Evolutionary conservation across 2,329 filamentous ascomycete species (phyloP), one percentile per base, ranked within the genome.

Genomic region (Verticillium longisporum): DNA sequence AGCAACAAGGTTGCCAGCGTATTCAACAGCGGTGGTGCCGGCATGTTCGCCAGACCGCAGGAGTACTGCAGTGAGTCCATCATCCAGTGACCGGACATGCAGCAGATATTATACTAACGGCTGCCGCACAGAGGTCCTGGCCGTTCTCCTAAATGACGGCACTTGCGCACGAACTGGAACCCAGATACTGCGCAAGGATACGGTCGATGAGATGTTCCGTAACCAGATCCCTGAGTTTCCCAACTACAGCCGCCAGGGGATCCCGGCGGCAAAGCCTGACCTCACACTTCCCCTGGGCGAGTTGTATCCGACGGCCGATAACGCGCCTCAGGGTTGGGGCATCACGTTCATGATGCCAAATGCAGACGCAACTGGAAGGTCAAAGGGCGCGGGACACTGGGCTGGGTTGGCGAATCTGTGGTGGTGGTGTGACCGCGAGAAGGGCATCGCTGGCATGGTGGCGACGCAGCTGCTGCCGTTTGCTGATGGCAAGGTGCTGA

Each of bases 291-390:
- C 71, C 0, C 63, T 80, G 1, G 72, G 77, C 0, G 82, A 86
- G 36, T 59, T 88, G 11, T 87, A 83, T 65, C 76, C 76, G 1
- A 69, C 76, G 1, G 57, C 71, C 0, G 68, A 70, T 0, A 67
- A 81, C 62, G 78, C 77, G 53, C 81, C 85, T 0, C 86, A 89
- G 67, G 88, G 88, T 11, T 89, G 85, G 85, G 85, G 86, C 0
- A 72, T 89, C 34, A 81, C 78, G 0, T 85, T 85, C 57, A 82
- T 87, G 78, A 69, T 86, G 13, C 82, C 71, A 15, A 69, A 72
- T 18, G 77, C 78, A 0, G 78, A 78, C 0, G 65, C 70, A 1
- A 84, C 84, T 2, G 84, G 85, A 0, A 75, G 85, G 9, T 82
- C 81, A 0, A 70, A 64, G 2, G 74, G 76, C 2, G 85, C 83